phyloP scores from a whole-genome alignment of 371 early-diverging fungal species.

The Mucor plumbeus region DNA sequence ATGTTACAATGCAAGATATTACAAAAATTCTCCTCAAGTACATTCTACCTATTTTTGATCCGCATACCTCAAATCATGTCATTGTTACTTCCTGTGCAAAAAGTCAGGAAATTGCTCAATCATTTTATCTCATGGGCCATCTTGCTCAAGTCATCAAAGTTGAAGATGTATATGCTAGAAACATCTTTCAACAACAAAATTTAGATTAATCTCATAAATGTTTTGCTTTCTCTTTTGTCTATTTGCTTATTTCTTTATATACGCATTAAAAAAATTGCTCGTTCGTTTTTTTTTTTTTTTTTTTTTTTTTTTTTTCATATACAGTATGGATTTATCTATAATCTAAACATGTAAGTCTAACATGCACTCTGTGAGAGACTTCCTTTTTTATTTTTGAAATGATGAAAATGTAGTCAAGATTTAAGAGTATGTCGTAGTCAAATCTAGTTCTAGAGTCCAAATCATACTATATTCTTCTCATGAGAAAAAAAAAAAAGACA shows the following conservation, averaged over 20 bases:
- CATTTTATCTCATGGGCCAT: constrained; percentile 22
- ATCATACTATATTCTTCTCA: no score
- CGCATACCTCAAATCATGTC: constrained; percentile 48
- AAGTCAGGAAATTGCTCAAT: constrained; percentile 34
- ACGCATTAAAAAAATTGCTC: not conserved
- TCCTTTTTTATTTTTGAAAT: no score
- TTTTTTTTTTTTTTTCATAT: no score
- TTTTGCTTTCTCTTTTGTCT: not conserved
- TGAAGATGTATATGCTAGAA: constrained; percentile 25
- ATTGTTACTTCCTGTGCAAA: constrained; percentile 50
- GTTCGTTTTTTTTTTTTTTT: no score
- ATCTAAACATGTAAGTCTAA: no score
- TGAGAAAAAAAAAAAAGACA: no score
- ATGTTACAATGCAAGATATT: constrained; percentile 43
- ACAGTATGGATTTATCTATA: no score
- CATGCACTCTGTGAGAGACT: no score
- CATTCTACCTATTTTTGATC: constrained; percentile 44
- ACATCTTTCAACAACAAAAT: constrained; percentile 22
- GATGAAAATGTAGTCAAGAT: no score
- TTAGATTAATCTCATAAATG: not conserved
- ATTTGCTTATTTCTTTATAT: not conserved
- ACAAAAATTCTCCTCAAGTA: constrained; percentile 30
- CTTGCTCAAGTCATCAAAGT: constrained; percentile 19
- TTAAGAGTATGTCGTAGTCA: no score
- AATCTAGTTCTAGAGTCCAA: no score